Conservation (phyloP, 2,329 filamentous ascomycete species). For the Aspergillus awamori region DNA sequence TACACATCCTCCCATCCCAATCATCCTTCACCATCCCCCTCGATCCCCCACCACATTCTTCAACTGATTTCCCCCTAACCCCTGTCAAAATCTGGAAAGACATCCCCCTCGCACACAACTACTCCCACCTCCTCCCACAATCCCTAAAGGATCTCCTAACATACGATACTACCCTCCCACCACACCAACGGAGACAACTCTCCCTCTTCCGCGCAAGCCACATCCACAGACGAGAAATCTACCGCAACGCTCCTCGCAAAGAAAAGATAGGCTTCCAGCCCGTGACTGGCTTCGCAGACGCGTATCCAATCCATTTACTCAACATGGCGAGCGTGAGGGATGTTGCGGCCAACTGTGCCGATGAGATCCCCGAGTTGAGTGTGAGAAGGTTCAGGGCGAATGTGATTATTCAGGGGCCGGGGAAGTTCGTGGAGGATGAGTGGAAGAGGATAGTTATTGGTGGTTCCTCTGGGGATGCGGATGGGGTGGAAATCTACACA, state of each 20-base stretch:
- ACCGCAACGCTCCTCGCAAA: slow-evolving; percentile 57
- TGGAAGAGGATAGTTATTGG: slow-evolving; percentile 55
- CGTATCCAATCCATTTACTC: slow-evolving; percentile 61
- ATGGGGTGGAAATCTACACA: slow-evolving; percentile 45
- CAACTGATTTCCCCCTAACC: slow-evolving; percentile 46
- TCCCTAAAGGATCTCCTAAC: slow-evolving; percentile 54
- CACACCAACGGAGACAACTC: slow-evolving; percentile 28
- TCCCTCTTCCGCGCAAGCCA: slow-evolving; percentile 58
- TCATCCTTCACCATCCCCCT: slow-evolving; percentile 58
- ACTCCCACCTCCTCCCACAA: slow-evolving; percentile 45
- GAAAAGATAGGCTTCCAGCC: slow-evolving; percentile 56
- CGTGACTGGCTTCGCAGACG: slow-evolving; percentile 59
- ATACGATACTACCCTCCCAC: slow-evolving; percentile 13
- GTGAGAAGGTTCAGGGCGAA: slow-evolving; percentile 62
- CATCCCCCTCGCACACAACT: slow-evolving; percentile 46
- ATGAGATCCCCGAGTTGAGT: slow-evolving; percentile 48
- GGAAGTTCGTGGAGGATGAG: slow-evolving; percentile 58
- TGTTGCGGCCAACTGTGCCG: slow-evolving; percentile 48
- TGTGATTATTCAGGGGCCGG: slow-evolving; percentile 57
- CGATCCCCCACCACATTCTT: slow-evolving; percentile 52
- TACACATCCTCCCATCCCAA: slow-evolving; percentile 38
- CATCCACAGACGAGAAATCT: slow-evolving; percentile 51
- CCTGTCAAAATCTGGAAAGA: slow-evolving; percentile 61
- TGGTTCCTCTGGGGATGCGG: slow-evolving; percentile 14
- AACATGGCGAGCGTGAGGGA: slow-evolving; percentile 58